Conservation (phyloP, 345 rosid genomes). For the Eucalyptus regnans region DNA sequence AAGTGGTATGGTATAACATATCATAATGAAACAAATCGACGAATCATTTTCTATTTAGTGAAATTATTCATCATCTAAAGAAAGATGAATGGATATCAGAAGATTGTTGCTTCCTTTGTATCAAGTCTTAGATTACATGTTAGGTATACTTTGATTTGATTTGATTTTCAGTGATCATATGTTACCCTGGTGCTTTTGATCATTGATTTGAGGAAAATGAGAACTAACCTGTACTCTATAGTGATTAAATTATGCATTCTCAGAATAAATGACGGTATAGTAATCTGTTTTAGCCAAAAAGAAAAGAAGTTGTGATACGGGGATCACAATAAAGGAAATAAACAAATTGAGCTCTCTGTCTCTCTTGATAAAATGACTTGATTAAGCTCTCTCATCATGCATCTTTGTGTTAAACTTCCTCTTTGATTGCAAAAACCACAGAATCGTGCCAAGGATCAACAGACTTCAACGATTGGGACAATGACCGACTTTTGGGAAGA, state of each 20-base stretch:
- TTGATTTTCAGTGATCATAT: neutral
- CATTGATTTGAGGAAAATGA: neutral
- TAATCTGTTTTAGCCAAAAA: neutral
- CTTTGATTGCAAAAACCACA: neutral
- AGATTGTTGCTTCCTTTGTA: neutral
- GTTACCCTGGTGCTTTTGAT: neutral
- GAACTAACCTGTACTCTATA: neutral
- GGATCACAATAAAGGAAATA: neutral
- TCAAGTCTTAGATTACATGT: neutral
- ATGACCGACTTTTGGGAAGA: neutral
- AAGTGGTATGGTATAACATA: neutral
- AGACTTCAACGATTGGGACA: neutral
- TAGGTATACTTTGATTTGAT: neutral
- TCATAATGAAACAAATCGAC: neutral
- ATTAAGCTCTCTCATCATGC: neutral
- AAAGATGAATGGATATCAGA: neutral
- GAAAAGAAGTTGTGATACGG: neutral
- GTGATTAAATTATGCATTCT: neutral
- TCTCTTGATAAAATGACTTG: neutral
- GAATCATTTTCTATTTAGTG: neutral
- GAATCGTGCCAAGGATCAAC: neutral
- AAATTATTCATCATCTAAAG: neutral
- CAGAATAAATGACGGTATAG: neutral
- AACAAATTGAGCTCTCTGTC: neutral
- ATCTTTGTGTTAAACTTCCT: neutral